phyloP scores from a whole-genome alignment of 257 asterid genomes.

The Solanum boliviense region DNA sequence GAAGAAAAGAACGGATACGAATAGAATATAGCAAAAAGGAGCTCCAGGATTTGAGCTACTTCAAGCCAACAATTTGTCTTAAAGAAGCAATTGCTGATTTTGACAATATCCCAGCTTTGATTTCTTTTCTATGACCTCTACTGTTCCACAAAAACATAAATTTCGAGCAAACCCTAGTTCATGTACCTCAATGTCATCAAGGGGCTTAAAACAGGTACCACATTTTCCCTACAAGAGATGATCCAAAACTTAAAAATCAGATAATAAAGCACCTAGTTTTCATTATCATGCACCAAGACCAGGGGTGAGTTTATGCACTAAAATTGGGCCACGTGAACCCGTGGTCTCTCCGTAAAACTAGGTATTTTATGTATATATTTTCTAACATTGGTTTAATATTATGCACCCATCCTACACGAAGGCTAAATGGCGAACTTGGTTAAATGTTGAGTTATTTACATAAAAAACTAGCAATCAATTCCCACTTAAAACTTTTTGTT shows the following conservation, averaged over 20 bases:
- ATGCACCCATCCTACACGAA: background rate
- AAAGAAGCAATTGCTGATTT: background rate
- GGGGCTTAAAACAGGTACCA: background rate
- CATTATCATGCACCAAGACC: background rate
- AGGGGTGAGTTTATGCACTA: background rate
- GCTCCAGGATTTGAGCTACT: background rate
- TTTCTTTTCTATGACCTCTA: background rate
- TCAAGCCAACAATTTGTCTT: background rate
- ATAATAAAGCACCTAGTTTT: background rate
- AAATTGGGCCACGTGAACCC: background rate
- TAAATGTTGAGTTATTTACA: background rate
- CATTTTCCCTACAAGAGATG: background rate
- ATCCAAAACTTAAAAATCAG: background rate
- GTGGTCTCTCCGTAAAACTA: background rate
- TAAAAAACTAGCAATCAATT: background rate
- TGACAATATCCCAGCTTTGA: background rate
- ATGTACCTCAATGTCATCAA: background rate
- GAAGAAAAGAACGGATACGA: background rate
- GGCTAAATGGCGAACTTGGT: background rate
- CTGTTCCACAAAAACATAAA: background rate
- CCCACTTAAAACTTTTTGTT: background rate
- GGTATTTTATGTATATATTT: background rate
- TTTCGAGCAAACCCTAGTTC: background rate
- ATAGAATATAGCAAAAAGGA: background rate
- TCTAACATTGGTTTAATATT: background rate